Conservation (phyloP, 2,329 filamentous ascomycete species). For the Cytospora chrysosperma region DNA sequence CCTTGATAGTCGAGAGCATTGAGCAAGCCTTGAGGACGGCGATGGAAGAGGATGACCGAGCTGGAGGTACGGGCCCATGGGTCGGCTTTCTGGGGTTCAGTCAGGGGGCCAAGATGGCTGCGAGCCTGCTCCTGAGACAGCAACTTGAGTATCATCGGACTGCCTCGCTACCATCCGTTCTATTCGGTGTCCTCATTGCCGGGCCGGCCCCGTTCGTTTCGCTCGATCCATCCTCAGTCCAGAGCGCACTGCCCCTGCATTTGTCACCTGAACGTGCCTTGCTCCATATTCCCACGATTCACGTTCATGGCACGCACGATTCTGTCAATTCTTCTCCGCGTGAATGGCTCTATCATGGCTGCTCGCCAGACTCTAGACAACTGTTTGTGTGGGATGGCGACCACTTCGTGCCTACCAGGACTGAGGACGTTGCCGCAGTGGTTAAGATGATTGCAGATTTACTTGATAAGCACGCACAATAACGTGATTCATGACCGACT, state of each 20-base stretch:
- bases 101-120: conserved; percentile 62
- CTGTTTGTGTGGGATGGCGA: conserved; percentile 72
- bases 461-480: too few species aligned
- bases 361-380: conserved; percentile 49
- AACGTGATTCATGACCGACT: too few species aligned
- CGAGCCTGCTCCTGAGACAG: conserved; percentile 59
- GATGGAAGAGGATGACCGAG: conserved; percentile 41
- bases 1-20: not conserved
- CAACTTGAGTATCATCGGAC: conserved; percentile 44
- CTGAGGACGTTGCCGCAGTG: conserved; percentile 59
- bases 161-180: conserved; percentile 5
- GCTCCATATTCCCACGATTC: conserved; percentile 55
- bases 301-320: conserved; percentile 66
- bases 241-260: too few species aligned
- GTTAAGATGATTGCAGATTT: too few species aligned
- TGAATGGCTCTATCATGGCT: conserved; percentile 57
- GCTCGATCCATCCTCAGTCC: conserved; percentile 1
- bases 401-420: conserved; percentile 70
- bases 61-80: conserved; percentile 53
- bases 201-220: conserved; percentile 31
- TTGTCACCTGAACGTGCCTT: too few species aligned
- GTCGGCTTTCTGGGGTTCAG: conserved; percentile 64
- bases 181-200: conserved; percentile 36
- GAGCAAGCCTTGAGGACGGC: not conserved
- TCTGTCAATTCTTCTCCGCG: conserved; percentile 58